These are phyloP conservation scores for Penicillium manginii DNA, from an alignment of 495 filamentous ascomycete genomes.

Conservation along the genomic window DNA sequence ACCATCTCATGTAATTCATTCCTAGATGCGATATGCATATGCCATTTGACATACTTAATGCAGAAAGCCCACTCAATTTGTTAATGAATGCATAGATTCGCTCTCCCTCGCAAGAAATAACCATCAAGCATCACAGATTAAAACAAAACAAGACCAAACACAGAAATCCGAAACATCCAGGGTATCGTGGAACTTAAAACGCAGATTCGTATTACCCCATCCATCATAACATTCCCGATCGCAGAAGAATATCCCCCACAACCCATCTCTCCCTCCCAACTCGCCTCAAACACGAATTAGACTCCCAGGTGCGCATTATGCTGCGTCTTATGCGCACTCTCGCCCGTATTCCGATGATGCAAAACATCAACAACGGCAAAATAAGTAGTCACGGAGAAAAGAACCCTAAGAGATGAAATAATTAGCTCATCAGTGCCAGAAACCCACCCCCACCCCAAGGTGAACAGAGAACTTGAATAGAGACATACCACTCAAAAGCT, in stretches of 20 bases:
- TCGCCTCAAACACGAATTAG: conserved; percentile 7
- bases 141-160: neutral
- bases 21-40: too few species aligned
- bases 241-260: too few species aligned
- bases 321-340: conserved; percentile 25
- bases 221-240: too few species aligned
- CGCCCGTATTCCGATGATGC: conserved; percentile 22
- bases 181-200: too few species aligned
- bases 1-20: too few species aligned
- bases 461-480: too few species aligned
- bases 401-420: conserved; percentile 40
- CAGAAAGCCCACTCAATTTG: neutral
- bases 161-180: neutral
- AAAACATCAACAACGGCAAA: conserved; percentile 28
- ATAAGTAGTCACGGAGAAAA: conserved; percentile 51
- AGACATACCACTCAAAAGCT: conserved; percentile 59
- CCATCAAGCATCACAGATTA: neutral
- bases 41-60: too few species aligned
- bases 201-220: too few species aligned
- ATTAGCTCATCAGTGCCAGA: too few species aligned
- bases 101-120: neutral
- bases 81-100: neutral
- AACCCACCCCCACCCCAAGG: too few species aligned
- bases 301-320: conserved; percentile 31
- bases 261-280: too few species aligned